Conservation (phyloP, 2,329 filamentous ascomycete genomes). For the Curvularia lunata region DNA sequence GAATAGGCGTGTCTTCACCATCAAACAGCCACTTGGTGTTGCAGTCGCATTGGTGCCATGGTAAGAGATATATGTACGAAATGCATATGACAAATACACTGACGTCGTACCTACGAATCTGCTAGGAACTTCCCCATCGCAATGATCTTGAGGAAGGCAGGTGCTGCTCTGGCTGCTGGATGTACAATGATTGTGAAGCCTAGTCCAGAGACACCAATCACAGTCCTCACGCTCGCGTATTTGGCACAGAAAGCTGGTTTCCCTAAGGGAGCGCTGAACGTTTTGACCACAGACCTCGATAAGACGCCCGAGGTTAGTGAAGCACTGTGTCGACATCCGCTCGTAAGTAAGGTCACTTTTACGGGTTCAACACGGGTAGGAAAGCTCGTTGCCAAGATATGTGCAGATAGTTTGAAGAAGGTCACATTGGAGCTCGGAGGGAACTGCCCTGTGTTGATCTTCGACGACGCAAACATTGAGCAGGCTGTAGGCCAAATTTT, state of each 20-base stretch:
- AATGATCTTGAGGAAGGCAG: constrained; percentile 71
- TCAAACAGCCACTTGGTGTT: constrained; percentile 77
- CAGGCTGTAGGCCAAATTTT: constrained; percentile 57
- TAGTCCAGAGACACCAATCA: constrained; percentile 51
- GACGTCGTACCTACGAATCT: too few species aligned
- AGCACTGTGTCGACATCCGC: constrained; percentile 62
- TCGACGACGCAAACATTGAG: constrained; percentile 68
- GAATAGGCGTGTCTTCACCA: constrained; percentile 69
- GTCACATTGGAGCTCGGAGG: constrained; percentile 69
- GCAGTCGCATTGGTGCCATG: constrained; percentile 72
- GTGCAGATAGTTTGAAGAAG: constrained; percentile 67
- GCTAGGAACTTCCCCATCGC: constrained; percentile 71
- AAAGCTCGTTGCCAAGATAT: constrained; percentile 66
- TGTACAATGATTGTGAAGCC: constrained; percentile 71
- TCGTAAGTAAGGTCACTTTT: constrained; percentile 68
- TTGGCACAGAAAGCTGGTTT: constrained; percentile 54
- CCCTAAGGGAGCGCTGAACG: constrained; percentile 65
- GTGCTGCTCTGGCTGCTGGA: constrained; percentile 72
- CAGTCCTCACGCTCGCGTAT: constrained; percentile 47
- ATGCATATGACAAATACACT: too few species aligned
- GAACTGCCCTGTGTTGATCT: constrained; percentile 69
- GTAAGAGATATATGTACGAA: too few species aligned
- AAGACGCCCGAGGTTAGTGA: constrained; percentile 62
- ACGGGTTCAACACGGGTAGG: constrained; percentile 65
- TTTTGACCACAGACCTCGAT: constrained; percentile 65